These are phyloP conservation scores for Musa troglodytarum DNA, from an alignment of 176 grass and related monocot genomes.

Conservation along the genomic window DNA sequence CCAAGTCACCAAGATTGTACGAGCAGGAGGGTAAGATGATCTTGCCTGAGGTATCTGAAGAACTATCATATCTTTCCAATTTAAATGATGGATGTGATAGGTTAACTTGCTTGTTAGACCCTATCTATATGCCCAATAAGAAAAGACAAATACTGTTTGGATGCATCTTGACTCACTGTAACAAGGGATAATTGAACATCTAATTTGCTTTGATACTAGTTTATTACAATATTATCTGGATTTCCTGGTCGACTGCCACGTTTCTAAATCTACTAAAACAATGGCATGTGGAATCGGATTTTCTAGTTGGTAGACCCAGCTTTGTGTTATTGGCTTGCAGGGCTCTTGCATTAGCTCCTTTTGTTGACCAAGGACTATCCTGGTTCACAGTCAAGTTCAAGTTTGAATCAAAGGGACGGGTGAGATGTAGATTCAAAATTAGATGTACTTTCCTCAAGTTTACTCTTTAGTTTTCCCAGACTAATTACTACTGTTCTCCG, in stretches of 20 bases:
- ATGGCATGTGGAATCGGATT: neutral
- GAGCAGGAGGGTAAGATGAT: constrained; percentile 66
- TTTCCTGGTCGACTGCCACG: too few species aligned
- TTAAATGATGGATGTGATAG: neutral
- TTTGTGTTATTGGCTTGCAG: constrained; percentile 20
- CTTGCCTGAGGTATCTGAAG: constrained; percentile 6
- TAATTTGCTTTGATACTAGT: neutral
- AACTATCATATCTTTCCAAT: constrained; percentile 7
- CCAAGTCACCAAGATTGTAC: constrained; percentile 88
- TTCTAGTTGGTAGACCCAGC: neutral
- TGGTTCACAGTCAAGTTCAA: constrained; percentile 92
- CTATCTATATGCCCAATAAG: neutral
- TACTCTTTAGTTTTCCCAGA: constrained; percentile 8
- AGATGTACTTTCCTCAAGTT: neutral
- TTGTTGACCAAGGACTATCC: constrained; percentile 70
- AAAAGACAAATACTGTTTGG: neutral
- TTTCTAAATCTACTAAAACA: too few species aligned
- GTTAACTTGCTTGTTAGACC: neutral
- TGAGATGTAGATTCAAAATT: constrained; percentile 32
- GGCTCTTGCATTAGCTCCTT: constrained; percentile 80
- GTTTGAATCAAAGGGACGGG: constrained; percentile 73
- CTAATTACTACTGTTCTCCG: neutral
- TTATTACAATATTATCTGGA: too few species aligned
- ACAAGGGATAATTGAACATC: neutral
- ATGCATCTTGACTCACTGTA: neutral